phyloP scores from a whole-genome alignment of 768 basidiomycete species.

The Tulasnella sp. region DNA sequence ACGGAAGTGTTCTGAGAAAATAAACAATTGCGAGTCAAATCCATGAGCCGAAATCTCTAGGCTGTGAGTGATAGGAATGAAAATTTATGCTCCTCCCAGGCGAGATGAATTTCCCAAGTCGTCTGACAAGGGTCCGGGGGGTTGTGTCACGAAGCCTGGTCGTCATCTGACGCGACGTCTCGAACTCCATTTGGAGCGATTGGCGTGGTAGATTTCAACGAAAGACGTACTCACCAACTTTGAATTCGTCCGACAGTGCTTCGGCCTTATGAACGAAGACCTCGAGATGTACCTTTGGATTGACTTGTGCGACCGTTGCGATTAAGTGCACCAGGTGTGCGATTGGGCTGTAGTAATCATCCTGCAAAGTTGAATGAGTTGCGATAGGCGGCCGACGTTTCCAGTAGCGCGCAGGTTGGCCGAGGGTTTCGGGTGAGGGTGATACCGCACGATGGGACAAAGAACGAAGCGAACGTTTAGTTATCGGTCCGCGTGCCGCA shows the following conservation, averaged over 20 bases:
- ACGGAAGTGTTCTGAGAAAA: slow-evolving; percentile 67
- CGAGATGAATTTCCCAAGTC: slow-evolving; percentile 10
- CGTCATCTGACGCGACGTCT: slow-evolving; percentile 4
- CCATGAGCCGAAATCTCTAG: not conserved
- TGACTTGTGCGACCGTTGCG: slow-evolving; percentile 63
- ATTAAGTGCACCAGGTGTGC: slow-evolving; percentile 75
- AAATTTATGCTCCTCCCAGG: not conserved
- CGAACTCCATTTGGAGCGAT: slow-evolving; percentile 2
- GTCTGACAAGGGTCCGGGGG: slow-evolving; percentile 5
- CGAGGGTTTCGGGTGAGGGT: slow-evolving; percentile 8
- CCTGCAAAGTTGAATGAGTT: slow-evolving; percentile 36
- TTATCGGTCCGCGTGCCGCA: slow-evolving; percentile 8
- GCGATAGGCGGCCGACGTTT: not conserved
- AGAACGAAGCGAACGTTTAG: slow-evolving; percentile 1
- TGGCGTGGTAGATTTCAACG: not conserved
- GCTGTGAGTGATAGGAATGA: not conserved
- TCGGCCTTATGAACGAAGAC: slow-evolving; percentile 96
- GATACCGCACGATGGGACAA: slow-evolving; percentile 8
- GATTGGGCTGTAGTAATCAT: slow-evolving; percentile 77
- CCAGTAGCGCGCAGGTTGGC: not conserved
- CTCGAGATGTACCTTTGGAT: slow-evolving; percentile 71
- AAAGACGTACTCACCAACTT: slow-evolving; percentile 53
- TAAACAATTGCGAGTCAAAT: slow-evolving; percentile 8
- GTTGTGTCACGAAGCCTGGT: not conserved
- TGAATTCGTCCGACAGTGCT: slow-evolving; percentile 73